Base-by-base conservation (phyloP, 179 eudicot species). In the Monotropa hypopitys region DNA sequence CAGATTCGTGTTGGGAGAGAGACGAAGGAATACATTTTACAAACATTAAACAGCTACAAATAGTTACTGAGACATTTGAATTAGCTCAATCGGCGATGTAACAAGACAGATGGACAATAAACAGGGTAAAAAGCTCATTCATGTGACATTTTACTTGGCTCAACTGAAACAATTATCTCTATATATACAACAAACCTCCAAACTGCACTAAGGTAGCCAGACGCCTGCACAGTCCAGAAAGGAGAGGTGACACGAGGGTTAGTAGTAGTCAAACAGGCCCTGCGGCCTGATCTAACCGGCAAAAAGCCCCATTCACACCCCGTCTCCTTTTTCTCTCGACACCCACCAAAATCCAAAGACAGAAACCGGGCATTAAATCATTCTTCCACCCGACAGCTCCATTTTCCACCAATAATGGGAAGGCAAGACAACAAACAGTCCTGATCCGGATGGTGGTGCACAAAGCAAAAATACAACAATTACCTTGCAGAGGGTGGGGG, bases 131-230 rank as follows among this genome's bases (percentile, higher is more conserved):
- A 71, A 59, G 77, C 59, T 62, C 70, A 56, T 59, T 70, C 78
- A 74, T 76, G 47, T 43, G 70, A 84, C 59, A 81, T 76, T 79
- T 77, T 76, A 71, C 79, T 75, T 74, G 21, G 76, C 80, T 75
- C 75, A 53, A 72, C 59, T 47, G 21, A 77, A 71, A 75, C 54
- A 54, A 77, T 59, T 18, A 56, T 72, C 78, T 72, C 80, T 76
- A 78, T 84, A 84, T 84, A 62, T 84, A 82, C 84, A 86, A 80
- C 75, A 78, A 67, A 54, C 76, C 74, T 59, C 74, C 47, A 38
- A 50, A 56, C 81, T 28, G 66, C 45, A 35, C 71, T 72, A 65
- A 28, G 66, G 13, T 61, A 9, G 5, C 54, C 49, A 9, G 5
- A 43, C 49, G 75, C 72, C 46, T 47, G 50, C 75, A 47, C 49